Percentiles rank a stretch among this genome's conserved stretches.
Evolutionary conservation across 139 green algal species (phyloP).

Genomic region (Trebouxia sp.): DNA sequence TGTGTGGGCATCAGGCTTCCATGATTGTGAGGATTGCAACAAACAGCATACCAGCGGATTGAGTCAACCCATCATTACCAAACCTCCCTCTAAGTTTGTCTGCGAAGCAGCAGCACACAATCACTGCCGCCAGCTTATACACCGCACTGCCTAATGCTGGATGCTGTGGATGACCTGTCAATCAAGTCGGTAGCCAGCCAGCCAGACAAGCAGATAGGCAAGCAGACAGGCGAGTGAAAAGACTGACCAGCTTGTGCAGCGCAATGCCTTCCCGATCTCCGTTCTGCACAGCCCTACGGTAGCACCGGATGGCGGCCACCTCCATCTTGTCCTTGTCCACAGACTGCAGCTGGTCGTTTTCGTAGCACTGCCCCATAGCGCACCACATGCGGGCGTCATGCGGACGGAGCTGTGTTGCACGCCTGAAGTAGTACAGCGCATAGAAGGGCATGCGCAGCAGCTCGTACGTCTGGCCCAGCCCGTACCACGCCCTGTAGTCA

Average conservation of each 20-base stretch:
- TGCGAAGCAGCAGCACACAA: too few relatives aligned
- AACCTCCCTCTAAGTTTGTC: too few relatives aligned
- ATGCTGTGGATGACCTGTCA: too few relatives aligned
- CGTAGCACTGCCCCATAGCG: constrained; percentile 95
- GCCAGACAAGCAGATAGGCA: too few relatives aligned
- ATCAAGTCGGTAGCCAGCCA: too few relatives aligned
- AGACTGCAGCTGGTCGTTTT: constrained; percentile 63
- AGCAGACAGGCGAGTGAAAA: too few relatives aligned
- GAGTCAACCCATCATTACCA: too few relatives aligned
- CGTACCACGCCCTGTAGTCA: constrained; percentile 98
- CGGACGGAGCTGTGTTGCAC: constrained; percentile 65
- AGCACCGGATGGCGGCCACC: constrained; percentile 83
- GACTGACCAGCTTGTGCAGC: constrained; percentile 27
- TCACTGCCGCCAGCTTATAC: too few relatives aligned
- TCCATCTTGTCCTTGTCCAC: constrained; percentile 39
- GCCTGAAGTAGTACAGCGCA: constrained; percentile 85
- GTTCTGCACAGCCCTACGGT: constrained; percentile 73
- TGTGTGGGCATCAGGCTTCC: too few relatives aligned
- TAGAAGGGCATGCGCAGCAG: constrained; percentile 90
- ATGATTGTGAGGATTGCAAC: too few relatives aligned
- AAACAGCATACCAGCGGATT: too few relatives aligned
- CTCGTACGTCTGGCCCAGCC: constrained; percentile 97
- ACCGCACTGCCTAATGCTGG: too few relatives aligned
- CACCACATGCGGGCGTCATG: constrained; percentile 97
- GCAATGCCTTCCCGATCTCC: constrained; percentile 69